These are phyloP conservation scores for Ganoderma sp. DNA, from an alignment of 1,284 basidiomycete species.

Conservation along the genomic window DNA sequence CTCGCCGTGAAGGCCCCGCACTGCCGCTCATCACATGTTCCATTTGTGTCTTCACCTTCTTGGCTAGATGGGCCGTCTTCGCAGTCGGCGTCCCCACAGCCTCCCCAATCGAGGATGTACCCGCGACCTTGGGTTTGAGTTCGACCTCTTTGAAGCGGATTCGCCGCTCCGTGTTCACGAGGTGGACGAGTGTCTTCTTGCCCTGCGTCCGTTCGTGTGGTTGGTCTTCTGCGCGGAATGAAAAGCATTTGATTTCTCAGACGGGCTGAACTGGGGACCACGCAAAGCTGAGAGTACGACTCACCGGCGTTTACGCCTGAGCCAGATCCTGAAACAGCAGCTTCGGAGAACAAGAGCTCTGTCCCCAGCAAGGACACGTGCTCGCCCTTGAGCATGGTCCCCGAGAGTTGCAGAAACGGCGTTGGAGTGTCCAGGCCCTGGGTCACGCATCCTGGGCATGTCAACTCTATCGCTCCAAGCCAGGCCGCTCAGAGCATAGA, in stretches of 20 bases:
- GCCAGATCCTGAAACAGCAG: conserved; percentile 36
- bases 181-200: conserved; percentile 55
- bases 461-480: conserved; percentile 7
- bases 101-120: conserved; percentile 12
- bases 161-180: conserved; percentile 64
- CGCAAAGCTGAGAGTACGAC: not conserved
- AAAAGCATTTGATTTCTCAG: not conserved
- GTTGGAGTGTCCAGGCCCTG: conserved; percentile 78
- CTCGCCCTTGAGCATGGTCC: conserved; percentile 70
- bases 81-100: conserved; percentile 8
- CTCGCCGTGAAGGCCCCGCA: conserved; percentile 24
- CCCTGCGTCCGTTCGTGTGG: conserved; percentile 43
- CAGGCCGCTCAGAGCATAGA: not conserved
- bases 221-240: conserved; percentile 23
- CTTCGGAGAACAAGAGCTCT: conserved; percentile 73
- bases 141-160: conserved; percentile 69
- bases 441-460: conserved; percentile 11
- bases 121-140: conserved; percentile 49
- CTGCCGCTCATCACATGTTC: conserved; percentile 29
- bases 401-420: conserved; percentile 75
- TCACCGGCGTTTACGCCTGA: conserved; percentile 44
- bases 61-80: conserved; percentile 24
- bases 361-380: conserved; percentile 72
- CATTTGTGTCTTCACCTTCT: conserved; percentile 30
- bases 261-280: not conserved